phyloP scores from a whole-genome alignment of 345 rosid species.

The Xanthoceras sorbifolium region DNA sequence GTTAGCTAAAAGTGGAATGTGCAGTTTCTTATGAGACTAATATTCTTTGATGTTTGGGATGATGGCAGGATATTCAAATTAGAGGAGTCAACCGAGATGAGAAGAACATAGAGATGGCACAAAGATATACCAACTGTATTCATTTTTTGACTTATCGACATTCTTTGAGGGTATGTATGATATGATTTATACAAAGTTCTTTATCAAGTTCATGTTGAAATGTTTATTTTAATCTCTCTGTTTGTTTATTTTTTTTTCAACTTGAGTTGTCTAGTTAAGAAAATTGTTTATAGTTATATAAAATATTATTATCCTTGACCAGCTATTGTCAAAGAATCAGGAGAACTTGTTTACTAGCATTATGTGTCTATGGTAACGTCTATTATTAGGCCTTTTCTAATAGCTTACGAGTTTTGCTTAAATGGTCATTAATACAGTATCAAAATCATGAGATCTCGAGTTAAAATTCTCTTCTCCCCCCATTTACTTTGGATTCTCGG shows the following conservation, averaged over 20 bases:
- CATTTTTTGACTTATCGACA: constrained; percentile 68
- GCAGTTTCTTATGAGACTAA: background rate
- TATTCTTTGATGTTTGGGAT: constrained; percentile 8
- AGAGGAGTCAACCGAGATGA: constrained; percentile 70
- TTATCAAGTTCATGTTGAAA: background rate
- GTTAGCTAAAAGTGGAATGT: background rate
- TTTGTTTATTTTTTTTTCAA: background rate
- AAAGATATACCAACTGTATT: constrained; percentile 51
- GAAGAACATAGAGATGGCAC: constrained; percentile 64
- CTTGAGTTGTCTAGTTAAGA: too few relatives aligned
- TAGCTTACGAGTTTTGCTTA: too few relatives aligned
- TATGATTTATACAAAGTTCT: constrained; percentile 7
- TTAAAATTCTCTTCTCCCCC: too few relatives aligned
- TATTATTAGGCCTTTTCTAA: too few relatives aligned
- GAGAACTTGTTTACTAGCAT: too few relatives aligned
- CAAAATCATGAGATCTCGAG: too few relatives aligned
- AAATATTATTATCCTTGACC: too few relatives aligned
- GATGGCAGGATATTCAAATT: constrained; percentile 72
- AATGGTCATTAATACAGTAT: too few relatives aligned
- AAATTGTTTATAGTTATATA: too few relatives aligned
- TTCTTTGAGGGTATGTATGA: constrained; percentile 58
- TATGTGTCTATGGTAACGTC: too few relatives aligned
- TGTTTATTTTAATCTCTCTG: background rate
- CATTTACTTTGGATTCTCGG: too few relatives aligned
- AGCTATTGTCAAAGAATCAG: too few relatives aligned